Conservation (phyloP, 495 filamentous ascomycete genomes). For the Trichoderma gamsii region DNA sequence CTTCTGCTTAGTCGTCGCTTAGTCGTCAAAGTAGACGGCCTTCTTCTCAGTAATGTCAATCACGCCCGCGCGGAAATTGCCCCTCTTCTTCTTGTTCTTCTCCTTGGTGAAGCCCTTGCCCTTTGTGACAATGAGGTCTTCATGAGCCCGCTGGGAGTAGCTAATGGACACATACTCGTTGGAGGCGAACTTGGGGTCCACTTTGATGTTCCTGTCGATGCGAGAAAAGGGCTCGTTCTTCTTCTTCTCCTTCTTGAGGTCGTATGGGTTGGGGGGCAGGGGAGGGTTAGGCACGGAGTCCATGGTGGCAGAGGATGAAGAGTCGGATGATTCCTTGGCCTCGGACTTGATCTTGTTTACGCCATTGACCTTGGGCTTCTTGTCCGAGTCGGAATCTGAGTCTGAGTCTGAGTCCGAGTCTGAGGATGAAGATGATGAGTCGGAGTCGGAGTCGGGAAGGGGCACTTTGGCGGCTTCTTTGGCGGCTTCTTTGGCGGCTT, state of each 20-base stretch:
- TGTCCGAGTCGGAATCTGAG: conserved; percentile 32
- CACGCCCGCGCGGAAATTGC: conserved; percentile 75
- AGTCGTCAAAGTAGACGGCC: conserved; percentile 86
- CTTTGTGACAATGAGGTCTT: conserved; percentile 81
- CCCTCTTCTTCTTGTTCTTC: conserved; percentile 95
- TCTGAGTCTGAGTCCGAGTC: conserved; percentile 32
- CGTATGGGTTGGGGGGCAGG: conserved; percentile 44
- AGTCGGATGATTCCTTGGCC: conserved; percentile 24
- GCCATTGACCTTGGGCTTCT: conserved; percentile 23
- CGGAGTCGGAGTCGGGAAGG: conserved; percentile 37
- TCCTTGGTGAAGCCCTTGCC: conserved; percentile 99
- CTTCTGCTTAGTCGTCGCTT: conserved; percentile 55
- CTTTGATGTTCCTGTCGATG: conserved; percentile 49
- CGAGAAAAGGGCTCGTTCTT: conserved; percentile 58
- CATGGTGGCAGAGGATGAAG: conserved; percentile 38
- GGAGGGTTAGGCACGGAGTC: conserved; percentile 33
- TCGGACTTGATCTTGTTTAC: conserved; percentile 16
- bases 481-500: conserved; percentile 48
- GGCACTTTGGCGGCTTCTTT: conserved; percentile 50
- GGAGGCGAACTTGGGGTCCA: conserved; percentile 55
- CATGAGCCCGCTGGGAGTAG: conserved; percentile 80
- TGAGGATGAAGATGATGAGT: conserved; percentile 32
- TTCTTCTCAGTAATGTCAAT: conserved; percentile 69
- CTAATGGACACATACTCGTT: conserved; percentile 78
- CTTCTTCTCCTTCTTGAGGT: conserved; percentile 41